phyloP scores from a whole-genome alignment of 805 yeast genomes.

The Saccharomycopsis malanga region DNA sequence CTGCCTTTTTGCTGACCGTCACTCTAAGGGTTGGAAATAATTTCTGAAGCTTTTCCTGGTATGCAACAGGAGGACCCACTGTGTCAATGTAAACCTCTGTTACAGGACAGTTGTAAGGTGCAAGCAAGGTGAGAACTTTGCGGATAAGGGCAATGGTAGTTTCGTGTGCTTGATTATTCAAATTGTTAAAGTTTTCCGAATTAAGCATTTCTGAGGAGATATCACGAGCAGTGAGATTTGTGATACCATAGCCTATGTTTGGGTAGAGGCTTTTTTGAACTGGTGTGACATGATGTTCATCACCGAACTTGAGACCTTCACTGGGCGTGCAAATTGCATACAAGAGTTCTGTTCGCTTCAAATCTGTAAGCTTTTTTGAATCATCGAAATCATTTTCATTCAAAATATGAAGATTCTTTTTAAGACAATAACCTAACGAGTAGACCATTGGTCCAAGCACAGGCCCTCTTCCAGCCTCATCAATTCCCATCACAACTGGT shows the following conservation, averaged over 20 bases:
- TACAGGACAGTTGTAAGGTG: constrained; percentile 35
- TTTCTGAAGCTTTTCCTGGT: constrained; percentile 64
- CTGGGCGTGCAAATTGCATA: constrained; percentile 40
- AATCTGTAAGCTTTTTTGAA: constrained; percentile 78
- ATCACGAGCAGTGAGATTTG: constrained; percentile 79
- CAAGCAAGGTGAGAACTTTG: constrained; percentile 41
- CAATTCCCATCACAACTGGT: constrained; percentile 66
- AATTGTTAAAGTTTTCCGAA: constrained; percentile 35
- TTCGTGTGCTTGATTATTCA: constrained; percentile 95
- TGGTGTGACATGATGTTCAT: too few relatives aligned
- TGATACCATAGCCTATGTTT: constrained; percentile 82
- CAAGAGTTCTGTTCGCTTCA: constrained; percentile 56
- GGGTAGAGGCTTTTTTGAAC: constrained; percentile 29
- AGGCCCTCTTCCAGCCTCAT: constrained; percentile 99
- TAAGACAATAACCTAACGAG: constrained; percentile 73
- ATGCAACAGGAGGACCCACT: constrained; percentile 88
- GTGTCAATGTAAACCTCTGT: constrained; percentile 84
- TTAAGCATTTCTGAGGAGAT: constrained; percentile 85
- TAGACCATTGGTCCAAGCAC: constrained; percentile 98
- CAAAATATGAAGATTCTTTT: constrained; percentile 38
- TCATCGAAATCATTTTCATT: constrained; percentile 80
- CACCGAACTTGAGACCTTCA: background rate
- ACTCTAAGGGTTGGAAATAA: constrained; percentile 65
- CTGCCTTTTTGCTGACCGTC: constrained; percentile 92
- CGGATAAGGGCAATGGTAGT: constrained; percentile 77